Evolutionary conservation across 192 early-diverging fungal species (phyloP).

Genomic region (Mortierella alpina): DNA sequence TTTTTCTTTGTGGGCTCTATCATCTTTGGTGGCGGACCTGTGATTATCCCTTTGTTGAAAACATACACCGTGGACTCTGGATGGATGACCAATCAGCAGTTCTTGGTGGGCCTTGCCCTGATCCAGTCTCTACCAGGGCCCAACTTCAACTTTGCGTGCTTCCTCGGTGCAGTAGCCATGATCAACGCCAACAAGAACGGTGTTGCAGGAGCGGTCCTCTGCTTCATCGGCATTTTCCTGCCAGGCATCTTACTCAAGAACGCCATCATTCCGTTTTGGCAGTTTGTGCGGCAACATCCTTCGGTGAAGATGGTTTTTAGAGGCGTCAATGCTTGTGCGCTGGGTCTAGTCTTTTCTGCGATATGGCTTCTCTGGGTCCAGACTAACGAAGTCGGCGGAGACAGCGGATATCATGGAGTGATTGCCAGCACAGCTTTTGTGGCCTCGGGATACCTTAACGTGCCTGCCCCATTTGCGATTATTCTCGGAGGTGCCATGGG

Average conservation of each 20-base stretch:
- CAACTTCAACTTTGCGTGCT: constrained; percentile 78
- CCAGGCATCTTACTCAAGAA: constrained; percentile 71
- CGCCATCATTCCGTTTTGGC: constrained; percentile 73
- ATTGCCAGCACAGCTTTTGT: constrained; percentile 53
- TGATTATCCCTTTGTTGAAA: constrained; percentile 69
- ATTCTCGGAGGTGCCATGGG: constrained; percentile 54
- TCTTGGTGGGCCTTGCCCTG: constrained; percentile 72
- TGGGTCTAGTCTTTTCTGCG: constrained; percentile 72
- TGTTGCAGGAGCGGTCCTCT: constrained; percentile 63
- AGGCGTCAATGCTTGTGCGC: constrained; percentile 72
- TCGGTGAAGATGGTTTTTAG: constrained; percentile 61
- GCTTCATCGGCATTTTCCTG: constrained; percentile 67
- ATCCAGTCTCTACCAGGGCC: constrained; percentile 68
- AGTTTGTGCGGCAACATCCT: constrained; percentile 51
- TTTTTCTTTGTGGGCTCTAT: constrained; percentile 70
- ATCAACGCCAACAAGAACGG: constrained; percentile 38
- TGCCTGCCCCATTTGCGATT: constrained; percentile 48
- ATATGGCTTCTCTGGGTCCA: constrained; percentile 66
- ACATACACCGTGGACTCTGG: constrained; percentile 63
- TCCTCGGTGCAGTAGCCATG: constrained; percentile 67
- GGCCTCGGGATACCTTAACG: constrained; percentile 32
- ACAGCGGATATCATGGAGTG: constrained; percentile 44
- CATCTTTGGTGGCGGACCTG: constrained; percentile 75
- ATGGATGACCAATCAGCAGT: constrained; percentile 68
- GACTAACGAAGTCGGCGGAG: constrained; percentile 31